phyloP scores from a whole-genome alignment of 306 rosid genomes.

The Casuarina glauca region DNA sequence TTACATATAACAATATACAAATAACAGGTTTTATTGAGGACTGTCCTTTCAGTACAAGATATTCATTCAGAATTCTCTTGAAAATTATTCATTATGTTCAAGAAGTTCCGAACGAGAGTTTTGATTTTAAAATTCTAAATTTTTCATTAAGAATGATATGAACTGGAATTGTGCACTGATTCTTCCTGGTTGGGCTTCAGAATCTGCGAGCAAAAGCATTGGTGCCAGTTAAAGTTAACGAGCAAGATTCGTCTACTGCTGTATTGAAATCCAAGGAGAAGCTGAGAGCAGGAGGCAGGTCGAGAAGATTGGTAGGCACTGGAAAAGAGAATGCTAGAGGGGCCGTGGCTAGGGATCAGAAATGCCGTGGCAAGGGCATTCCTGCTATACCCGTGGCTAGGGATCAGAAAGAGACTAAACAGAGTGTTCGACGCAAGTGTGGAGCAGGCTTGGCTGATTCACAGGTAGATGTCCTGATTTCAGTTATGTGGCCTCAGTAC shows the following conservation, averaged over 20 bases:
- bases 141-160: constrained; percentile 21
- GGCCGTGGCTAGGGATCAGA: constrained; percentile 30
- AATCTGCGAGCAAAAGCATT: constrained; percentile 39
- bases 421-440: constrained; percentile 24
- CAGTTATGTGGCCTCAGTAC: constrained; percentile 2
- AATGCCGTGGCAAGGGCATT: constrained; percentile 43
- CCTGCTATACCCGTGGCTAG: constrained; percentile 24
- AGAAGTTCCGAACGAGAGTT: not conserved
- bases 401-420: constrained; percentile 33
- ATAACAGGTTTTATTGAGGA: not conserved
- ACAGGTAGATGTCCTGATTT: constrained; percentile 32
- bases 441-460: constrained; percentile 30
- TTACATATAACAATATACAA: not conserved
- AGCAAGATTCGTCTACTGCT: constrained; percentile 15
- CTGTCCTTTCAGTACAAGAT: not conserved
- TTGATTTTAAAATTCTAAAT: constrained; percentile 7
- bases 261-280: constrained; percentile 41
- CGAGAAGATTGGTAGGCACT: constrained; percentile 28
- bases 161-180: constrained; percentile 5
- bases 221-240: constrained; percentile 35
- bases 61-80: constrained; percentile 6
- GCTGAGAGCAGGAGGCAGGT: constrained; percentile 24
- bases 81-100: constrained; percentile 6
- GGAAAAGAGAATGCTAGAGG: constrained; percentile 54
- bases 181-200: constrained; percentile 40